Percentiles rank a stretch among this genome's conserved stretches.
phyloP scores from a whole-genome alignment of 2,329 filamentous ascomycete genomes.

The Talaromyces rugulosus region DNA sequence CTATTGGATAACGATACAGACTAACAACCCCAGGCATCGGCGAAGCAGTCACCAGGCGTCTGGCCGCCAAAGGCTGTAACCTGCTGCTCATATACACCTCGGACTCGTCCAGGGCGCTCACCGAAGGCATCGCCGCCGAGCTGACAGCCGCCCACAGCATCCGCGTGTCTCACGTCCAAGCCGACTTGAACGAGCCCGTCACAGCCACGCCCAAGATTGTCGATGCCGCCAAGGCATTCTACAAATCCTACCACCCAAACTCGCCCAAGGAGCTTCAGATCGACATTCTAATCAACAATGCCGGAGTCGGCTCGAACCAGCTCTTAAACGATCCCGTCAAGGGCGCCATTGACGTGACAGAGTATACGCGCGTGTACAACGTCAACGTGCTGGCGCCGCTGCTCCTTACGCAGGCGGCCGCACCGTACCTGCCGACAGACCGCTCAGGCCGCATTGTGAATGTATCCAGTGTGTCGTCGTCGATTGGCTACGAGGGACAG shows the following conservation, averaged over 20 bases:
- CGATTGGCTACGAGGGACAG: conserved; percentile 55
- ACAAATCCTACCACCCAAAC: conserved; percentile 37
- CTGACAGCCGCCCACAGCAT: conserved; percentile 57
- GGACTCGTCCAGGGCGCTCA: conserved; percentile 52
- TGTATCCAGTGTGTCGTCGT: conserved; percentile 55
- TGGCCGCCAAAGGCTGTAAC: conserved; percentile 66
- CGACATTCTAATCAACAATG: conserved; percentile 86
- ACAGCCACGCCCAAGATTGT: conserved; percentile 57
- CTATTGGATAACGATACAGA: not conserved
- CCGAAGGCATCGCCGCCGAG: conserved; percentile 50
- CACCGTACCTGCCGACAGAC: conserved; percentile 65
- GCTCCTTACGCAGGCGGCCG: conserved; percentile 68
- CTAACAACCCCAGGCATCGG: conserved; percentile 62
- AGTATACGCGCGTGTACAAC: conserved; percentile 69
- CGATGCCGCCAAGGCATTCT: conserved; percentile 48
- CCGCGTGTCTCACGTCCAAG: conserved; percentile 61
- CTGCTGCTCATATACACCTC: conserved; percentile 70
- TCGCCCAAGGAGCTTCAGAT: conserved; percentile 54
- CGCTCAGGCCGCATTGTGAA: conserved; percentile 63
- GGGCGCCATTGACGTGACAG: conserved; percentile 54
- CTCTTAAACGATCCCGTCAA: conserved; percentile 61
- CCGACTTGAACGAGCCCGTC: conserved; percentile 62
- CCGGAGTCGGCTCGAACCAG: conserved; percentile 55
- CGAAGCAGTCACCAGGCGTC: conserved; percentile 61
- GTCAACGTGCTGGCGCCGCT: conserved; percentile 81